Evolutionary conservation across 176 grass and related monocot genomes (phyloP).

Genomic region (Areca catechu): DNA sequence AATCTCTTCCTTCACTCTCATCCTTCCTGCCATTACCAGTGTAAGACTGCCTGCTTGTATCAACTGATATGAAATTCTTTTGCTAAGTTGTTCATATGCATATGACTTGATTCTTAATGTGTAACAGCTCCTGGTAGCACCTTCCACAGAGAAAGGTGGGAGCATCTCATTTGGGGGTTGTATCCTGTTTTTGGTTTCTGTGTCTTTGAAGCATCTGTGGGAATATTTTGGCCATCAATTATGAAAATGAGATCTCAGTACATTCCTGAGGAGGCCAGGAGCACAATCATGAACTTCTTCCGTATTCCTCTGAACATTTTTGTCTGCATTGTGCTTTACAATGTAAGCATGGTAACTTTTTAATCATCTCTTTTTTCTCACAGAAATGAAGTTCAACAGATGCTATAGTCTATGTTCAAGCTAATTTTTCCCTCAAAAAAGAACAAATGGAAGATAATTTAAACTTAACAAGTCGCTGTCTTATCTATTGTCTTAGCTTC

Average conservation of each 20-base stretch:
- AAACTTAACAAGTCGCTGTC: too few relatives aligned
- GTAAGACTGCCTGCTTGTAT: slow-evolving; percentile 34
- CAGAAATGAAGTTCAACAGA: background rate
- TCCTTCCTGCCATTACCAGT: slow-evolving; percentile 75
- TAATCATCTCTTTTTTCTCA: background rate
- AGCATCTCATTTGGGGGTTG: slow-evolving; percentile 66
- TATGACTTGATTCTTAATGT: slow-evolving; percentile 11
- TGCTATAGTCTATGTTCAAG: too few relatives aligned
- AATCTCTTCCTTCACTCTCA: slow-evolving; percentile 62
- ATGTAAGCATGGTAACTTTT: slow-evolving; percentile 52
- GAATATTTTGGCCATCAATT: slow-evolving; percentile 98
- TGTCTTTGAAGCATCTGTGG: slow-evolving; percentile 85
- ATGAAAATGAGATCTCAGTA: slow-evolving; percentile 99
- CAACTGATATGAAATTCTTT: background rate
- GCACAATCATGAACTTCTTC: slow-evolving; percentile 99
- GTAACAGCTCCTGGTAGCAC: slow-evolving; percentile 50
- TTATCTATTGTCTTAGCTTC: too few relatives aligned
- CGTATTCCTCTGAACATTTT: slow-evolving; percentile 95
- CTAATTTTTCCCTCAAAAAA: too few relatives aligned
- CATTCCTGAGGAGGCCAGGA: slow-evolving; percentile 91
- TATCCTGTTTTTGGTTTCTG: slow-evolving; percentile 93
- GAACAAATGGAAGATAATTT: too few relatives aligned
- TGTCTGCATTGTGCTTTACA: slow-evolving; percentile 93
- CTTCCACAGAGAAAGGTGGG: slow-evolving; percentile 40
- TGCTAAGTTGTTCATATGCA: background rate